Base-by-base conservation (phyloP, 805 yeast species). In the Schwanniomyces occidentalis region DNA sequence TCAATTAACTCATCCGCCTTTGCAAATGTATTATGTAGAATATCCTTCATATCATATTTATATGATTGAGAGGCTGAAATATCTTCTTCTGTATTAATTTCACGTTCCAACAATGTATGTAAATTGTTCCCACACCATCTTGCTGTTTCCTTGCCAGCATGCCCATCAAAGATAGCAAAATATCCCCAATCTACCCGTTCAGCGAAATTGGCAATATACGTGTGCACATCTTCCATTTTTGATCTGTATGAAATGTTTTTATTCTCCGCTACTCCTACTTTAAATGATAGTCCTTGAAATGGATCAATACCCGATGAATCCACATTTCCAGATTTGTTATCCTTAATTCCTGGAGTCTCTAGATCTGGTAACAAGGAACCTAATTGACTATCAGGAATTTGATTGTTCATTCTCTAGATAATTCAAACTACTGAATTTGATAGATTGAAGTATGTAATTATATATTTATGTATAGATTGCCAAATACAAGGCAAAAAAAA, bases 171-270 rank as follows among this genome's bases (percentile, higher is more conserved):
- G 1, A 91, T 75, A 12, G 95, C 98, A 73, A 91, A 89, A 56
- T 86, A 91, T 2, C 96, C 98, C 84, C 95, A 85, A 56, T 89
- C 96, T 19, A 84, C 66, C 38, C 88, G 60, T 48, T 87, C 95
- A n/a, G 90, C 93, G 66, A 85, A 90, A 65, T 90, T 89, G 46
- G 93, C 89, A 24, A 89, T 88, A 50, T 85, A 87, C 0, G 95
- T 85, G 58, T 91, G 98, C 6, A 91, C 93, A 58, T 91, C 99
- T 56, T 91, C 99, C 99, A 91, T 91, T 18, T 89, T 78, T 33
- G 84, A 78, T 38, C 99, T 72, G 56, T 80, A 90, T 44, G 83
- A 77, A 9, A 78, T 61, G 59, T 93, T 93, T 44, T 82, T 80
- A 58, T 88, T 90, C 48, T 89, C 96, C n/a, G 95, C 78, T 6